Percentiles rank a stretch among this genome's conserved stretches.
phyloP scores from a whole-genome alignment of 768 basidiomycete species.

The Clitopilus passeckerianus region DNA sequence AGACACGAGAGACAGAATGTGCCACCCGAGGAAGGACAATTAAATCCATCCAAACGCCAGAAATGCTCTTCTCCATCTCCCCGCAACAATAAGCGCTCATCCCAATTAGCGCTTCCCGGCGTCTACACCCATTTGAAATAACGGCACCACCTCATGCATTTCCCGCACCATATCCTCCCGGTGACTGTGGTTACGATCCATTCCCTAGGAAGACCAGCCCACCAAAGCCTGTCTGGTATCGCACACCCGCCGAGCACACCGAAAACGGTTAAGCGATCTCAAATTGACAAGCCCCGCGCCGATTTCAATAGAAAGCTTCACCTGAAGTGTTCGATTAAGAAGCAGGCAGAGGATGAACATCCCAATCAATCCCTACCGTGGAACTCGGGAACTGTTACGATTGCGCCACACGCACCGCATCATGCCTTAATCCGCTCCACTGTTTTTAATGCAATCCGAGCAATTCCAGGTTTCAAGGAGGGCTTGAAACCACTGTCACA shows the following conservation, averaged over 20 bases:
- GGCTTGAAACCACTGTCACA: too few relatives aligned
- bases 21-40: not conserved
- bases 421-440: constrained; percentile 12
- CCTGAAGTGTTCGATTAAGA: constrained; percentile 14
- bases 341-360: not conserved
- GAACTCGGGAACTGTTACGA: constrained; percentile 13
- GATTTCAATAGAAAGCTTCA: constrained; percentile 4
- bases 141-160: constrained; percentile 17
- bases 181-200: constrained; percentile 7
- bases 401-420: constrained; percentile 16
- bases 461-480: too few relatives aligned
- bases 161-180: constrained; percentile 13
- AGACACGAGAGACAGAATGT: too few relatives aligned
- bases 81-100: not conserved
- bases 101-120: too few relatives aligned
- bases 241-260: constrained; percentile 12
- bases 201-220: constrained; percentile 1
- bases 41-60: not conserved
- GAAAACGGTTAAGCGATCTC: constrained; percentile 2
- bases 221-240: constrained; percentile 23
- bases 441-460: too few relatives aligned
- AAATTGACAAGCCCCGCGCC: constrained; percentile 15
- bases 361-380: constrained; percentile 1
- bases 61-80: not conserved
- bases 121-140: too few relatives aligned